A percentile compares a stretch with the other conserved stretches of the same genome.
These are phyloP conservation scores for Microsporum ferrugineum DNA, from an alignment of 2,329 filamentous ascomycete species.

Conservation along the genomic window DNA sequence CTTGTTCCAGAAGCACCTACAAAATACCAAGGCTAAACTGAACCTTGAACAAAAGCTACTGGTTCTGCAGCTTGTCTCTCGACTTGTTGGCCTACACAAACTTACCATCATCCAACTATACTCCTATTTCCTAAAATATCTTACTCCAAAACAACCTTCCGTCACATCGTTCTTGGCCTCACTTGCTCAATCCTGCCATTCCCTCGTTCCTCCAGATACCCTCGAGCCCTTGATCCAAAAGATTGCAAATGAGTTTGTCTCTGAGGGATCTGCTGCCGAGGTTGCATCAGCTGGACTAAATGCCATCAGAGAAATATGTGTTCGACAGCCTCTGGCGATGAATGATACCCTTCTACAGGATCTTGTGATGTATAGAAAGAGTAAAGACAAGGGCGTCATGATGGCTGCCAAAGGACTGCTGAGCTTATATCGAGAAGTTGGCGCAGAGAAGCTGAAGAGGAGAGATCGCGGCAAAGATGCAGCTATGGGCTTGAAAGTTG, in stretches of 20 bases:
- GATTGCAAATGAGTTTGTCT: conserved; percentile 97
- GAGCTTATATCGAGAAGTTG: conserved; percentile 82
- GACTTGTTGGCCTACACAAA: conserved; percentile 85
- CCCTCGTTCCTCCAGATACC: conserved; percentile 80
- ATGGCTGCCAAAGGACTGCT: conserved; percentile 93
- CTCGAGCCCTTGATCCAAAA: conserved; percentile 85
- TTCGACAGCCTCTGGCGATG: conserved; percentile 89
- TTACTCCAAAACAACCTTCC: conserved; percentile 75
- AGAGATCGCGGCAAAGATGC: conserved; percentile 86
- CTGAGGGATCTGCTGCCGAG: conserved; percentile 80
- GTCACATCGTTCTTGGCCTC: conserved; percentile 91
- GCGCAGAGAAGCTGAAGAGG: conserved; percentile 77
- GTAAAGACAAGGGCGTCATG: conserved; percentile 97
- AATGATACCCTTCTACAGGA: conserved; percentile 91
- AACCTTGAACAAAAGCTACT: conserved; percentile 78
- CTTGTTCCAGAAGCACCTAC: conserved; percentile 82
- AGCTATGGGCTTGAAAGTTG: conserved; percentile 65
- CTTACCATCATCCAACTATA: conserved; percentile 82
- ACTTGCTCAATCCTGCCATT: conserved; percentile 82
- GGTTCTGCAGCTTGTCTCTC: conserved; percentile 81
- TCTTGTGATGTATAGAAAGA: conserved; percentile 88
- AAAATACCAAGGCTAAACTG: conserved; percentile 73
- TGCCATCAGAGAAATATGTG: conserved; percentile 87
- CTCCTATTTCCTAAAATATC: conserved; percentile 89
- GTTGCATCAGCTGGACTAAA: conserved; percentile 88